phyloP scores from a whole-genome alignment of 768 basidiomycete genomes.

The Megacollybia marginata region DNA sequence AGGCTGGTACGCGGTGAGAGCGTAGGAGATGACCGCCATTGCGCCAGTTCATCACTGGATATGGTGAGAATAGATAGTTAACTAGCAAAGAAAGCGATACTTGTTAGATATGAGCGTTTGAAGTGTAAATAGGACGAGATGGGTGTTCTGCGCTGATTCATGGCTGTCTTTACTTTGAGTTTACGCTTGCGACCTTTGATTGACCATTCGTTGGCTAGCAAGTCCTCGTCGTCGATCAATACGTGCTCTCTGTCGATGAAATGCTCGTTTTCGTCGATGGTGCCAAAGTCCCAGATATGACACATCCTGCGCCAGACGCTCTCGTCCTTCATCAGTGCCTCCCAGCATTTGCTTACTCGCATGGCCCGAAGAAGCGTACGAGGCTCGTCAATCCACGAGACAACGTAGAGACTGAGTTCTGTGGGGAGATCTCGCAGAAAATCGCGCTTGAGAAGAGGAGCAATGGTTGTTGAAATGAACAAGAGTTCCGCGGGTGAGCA shows the following conservation, averaged over 20 bases:
- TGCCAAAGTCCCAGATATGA: conserved; percentile 40
- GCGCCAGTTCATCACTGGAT: conserved; percentile 73
- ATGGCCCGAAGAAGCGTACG: conserved; percentile 60
- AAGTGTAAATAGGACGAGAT: conserved; percentile 65
- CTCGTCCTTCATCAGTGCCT: conserved; percentile 62
- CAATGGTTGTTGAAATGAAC: conserved; percentile 57
- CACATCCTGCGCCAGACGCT: conserved; percentile 78
- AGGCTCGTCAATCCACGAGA: conserved; percentile 73
- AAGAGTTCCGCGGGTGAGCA: conserved; percentile 58
- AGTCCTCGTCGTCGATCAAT: too few relatives aligned
- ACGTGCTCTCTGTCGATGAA: conserved; percentile 22
- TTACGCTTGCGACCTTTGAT: too few relatives aligned
- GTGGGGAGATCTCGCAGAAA: conserved; percentile 42
- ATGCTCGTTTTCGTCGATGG: conserved; percentile 7
- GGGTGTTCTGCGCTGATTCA: too few relatives aligned
- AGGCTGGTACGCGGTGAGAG: conserved; percentile 44
- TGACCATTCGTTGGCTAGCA: too few relatives aligned
- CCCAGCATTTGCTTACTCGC: conserved; percentile 70
- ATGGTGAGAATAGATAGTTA: too few relatives aligned
- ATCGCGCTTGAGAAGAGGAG: conserved; percentile 58
- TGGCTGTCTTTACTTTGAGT: too few relatives aligned
- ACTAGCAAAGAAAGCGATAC: conserved; percentile 36
- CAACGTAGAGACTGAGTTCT: conserved; percentile 71
- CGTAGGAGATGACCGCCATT: conserved; percentile 65
- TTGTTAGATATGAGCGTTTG: conserved; percentile 62